Conservation (phyloP, 2,329 filamentous ascomycete species). For the Fusarium dimerum region DNA sequence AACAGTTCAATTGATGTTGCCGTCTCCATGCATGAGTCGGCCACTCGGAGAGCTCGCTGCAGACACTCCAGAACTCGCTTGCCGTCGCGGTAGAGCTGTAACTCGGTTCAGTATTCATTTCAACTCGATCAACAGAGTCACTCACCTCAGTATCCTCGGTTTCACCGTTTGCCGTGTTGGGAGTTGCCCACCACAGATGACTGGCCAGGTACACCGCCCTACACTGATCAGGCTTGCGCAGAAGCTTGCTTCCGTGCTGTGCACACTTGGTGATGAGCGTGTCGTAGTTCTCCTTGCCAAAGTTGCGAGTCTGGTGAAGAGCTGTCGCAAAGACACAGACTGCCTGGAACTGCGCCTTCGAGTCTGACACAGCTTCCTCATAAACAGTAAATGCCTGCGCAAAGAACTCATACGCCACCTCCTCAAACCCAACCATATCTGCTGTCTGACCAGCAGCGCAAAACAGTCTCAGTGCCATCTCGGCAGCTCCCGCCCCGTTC, state of each 20-base stretch:
- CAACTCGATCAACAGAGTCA: slow-evolving; percentile 18
- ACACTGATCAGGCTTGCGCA: slow-evolving; percentile 98
- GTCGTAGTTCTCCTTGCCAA: slow-evolving; percentile 97
- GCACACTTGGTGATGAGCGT: slow-evolving; percentile 98
- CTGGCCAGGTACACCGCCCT: slow-evolving; percentile 94
- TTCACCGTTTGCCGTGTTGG: slow-evolving; percentile 74
- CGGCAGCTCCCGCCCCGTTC: slow-evolving; percentile 73
- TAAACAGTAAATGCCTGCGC: slow-evolving; percentile 98
- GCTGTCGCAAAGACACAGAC: slow-evolving; percentile 92
- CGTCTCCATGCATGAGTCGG: slow-evolving; percentile 98
- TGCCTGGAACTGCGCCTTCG: slow-evolving; percentile 94
- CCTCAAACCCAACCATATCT: slow-evolving; percentile 87
- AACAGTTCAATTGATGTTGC: slow-evolving; percentile 96
- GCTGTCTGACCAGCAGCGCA: slow-evolving; percentile 90
- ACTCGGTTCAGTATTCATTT: slow-evolving; percentile 17
- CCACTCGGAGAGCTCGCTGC: slow-evolving; percentile 90
- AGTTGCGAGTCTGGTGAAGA: slow-evolving; percentile 84
- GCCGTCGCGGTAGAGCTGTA: slow-evolving; percentile 91
- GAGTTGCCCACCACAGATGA: slow-evolving; percentile 97
- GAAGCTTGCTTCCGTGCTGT: slow-evolving; percentile 90
- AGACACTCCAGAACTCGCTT: slow-evolving; percentile 96
- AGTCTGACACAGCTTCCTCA: slow-evolving; percentile 94
- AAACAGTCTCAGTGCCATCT: slow-evolving; percentile 86
- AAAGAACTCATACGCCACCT: slow-evolving; percentile 97
- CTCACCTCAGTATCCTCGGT: slow-evolving; percentile 75